Evolutionary conservation across 768 basidiomycete species (phyloP), one percentile per base, ranked within the genome.

Genomic region (Asterophora lycoperdoides): DNA sequence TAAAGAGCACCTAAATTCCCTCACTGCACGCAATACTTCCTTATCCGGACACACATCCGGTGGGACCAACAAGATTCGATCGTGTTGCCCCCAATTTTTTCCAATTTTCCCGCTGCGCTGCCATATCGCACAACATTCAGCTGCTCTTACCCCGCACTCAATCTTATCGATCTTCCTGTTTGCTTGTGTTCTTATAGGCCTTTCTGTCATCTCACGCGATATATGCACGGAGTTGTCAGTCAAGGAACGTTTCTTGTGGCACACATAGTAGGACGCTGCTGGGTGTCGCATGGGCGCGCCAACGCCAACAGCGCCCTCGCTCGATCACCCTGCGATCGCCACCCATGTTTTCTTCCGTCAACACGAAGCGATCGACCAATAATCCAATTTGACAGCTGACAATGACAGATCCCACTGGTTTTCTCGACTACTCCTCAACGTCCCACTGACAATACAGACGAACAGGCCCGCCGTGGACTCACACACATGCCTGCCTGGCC

Each of bases 331-430:
- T 20, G 20, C 38, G 34, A 40, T 20, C 23, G 10, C 26, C 14
- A 39, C 39, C 39, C 4, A 9, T 32, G 32, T 34, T 38, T 17
- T 47, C 39, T 48, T 49, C 41, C 41, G 41, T 33, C 19, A 36
- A 43, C 6, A 23, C 23, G n/a, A 44, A 43, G 15, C 19, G 48
- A 39, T 48, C 51, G 42, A 42, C 38, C 29, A 14, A 6, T 23
- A 28, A 42, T 18, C 9, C 20, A 37, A 46, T 41, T 43, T 55
- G 60, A 58, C 57, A 58, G 44, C 15, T 60, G 60, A 55, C 60
- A 60, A 55, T 60, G 60, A 55, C 60, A 60, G 57, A 56, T 60
- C 53, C 49, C 44, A 56, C 28, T 37, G 14, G 33, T 38, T 46
- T 51, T 44, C 50, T 52, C 41, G 37, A 48, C 51, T 49, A 49